Conservation (phyloP, 2,329 filamentous ascomycete species). For the Ascochyta clinopodiicola region DNA sequence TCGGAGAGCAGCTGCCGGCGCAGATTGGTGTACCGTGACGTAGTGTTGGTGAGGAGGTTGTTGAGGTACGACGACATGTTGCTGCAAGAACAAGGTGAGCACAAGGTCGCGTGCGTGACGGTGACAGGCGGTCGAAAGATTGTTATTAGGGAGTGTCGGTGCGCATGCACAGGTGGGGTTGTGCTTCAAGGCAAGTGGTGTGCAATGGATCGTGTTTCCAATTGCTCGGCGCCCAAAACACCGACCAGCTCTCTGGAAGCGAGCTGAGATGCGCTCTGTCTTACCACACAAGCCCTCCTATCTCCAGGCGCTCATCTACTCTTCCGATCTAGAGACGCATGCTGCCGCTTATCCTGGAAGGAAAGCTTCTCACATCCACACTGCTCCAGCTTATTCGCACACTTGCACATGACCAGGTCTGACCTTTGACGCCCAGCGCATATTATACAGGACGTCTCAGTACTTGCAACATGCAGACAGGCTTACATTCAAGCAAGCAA, state of each 20-base stretch:
- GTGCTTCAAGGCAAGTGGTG: conserved; percentile 4
- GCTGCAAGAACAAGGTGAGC: neutral
- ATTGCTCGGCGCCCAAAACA: conserved; percentile 10
- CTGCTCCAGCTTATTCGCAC: neutral
- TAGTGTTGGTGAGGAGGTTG: conserved; percentile 67
- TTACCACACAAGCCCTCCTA: no score
- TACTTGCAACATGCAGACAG: neutral
- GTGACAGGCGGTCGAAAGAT: neutral
- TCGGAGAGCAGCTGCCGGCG: conserved; percentile 71
- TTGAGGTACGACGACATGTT: conserved; percentile 76
- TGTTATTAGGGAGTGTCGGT: conserved; percentile 2
- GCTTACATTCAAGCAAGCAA: neutral
- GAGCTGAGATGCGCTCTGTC: conserved; percentile 10
- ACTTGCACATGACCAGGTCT: neutral
- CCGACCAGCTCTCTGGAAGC: conserved; percentile 12
- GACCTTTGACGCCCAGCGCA: neutral
- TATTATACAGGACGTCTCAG: neutral
- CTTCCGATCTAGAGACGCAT: neutral
- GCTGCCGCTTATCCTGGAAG: neutral
- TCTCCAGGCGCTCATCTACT: no score
- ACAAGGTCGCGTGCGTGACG: neutral
- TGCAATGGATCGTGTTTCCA: conserved; percentile 9
- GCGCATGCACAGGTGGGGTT: conserved; percentile 12
- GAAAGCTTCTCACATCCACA: neutral
- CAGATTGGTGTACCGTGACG: conserved; percentile 64